Conservation (phyloP, 2,329 filamentous ascomycete genomes). For the Alternaria sp. region DNA sequence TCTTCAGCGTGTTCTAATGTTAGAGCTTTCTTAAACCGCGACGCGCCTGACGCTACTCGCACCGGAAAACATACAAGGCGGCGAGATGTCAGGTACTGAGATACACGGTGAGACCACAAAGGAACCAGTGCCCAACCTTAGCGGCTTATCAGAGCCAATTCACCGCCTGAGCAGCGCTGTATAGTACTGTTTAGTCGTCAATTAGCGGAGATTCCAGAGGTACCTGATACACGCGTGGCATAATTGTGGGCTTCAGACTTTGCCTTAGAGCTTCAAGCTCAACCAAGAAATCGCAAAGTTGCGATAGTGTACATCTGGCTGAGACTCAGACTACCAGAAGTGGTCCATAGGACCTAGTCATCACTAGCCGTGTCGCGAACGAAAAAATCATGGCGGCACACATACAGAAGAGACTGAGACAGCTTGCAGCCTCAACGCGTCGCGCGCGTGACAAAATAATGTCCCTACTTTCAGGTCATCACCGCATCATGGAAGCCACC, state of each 20-base stretch:
- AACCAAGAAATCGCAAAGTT: conserved; percentile 40
- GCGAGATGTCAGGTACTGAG: not conserved
- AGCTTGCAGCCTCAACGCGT: conserved; percentile 21
- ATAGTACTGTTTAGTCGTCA: not conserved
- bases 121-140: not conserved
- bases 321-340: conserved; percentile 50
- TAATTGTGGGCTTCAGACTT: conserved; percentile 38
- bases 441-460: conserved; percentile 48
- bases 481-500: conserved; percentile 68
- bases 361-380: conserved; percentile 24
- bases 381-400: conserved; percentile 23
- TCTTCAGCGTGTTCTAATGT: not conserved
- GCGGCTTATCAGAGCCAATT: not conserved
- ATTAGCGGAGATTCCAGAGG: conserved; percentile 15
- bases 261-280: conserved; percentile 46
- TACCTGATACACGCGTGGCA: not conserved
- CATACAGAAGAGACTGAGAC: conserved; percentile 23
- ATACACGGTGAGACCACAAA: not conserved
- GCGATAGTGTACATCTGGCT: conserved; percentile 45
- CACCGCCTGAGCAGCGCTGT: not conserved
- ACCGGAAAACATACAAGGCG: not conserved
- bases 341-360: conserved; percentile 43
- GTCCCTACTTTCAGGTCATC: conserved; percentile 72
- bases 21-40: not conserved
- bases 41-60: not conserved